Base-by-base conservation (phyloP, 2,329 filamentous ascomycete genomes). In the Fusarium tupiense region DNA sequence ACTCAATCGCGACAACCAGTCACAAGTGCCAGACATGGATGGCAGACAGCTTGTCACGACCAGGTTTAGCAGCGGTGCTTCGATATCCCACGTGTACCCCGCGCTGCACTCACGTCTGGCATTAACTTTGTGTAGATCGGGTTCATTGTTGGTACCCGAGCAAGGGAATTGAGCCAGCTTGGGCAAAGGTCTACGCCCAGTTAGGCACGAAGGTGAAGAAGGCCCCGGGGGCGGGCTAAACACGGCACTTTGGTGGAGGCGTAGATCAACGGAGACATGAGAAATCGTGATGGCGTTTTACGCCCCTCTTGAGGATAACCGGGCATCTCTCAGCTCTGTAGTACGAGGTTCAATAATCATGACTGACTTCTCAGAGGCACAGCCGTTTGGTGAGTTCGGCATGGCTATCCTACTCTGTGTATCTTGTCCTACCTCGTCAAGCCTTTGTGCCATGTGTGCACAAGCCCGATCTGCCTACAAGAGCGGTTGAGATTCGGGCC, bases 11-110 rank as follows among this genome's bases (percentile, higher is more conserved):
- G 44, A 54, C 37, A 47, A 41, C 61, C 61, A 73, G 71, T 74
- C 53, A 57, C 58, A 60, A 31, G 33, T 52, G 33, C 24, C 17
- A 52, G 56, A 49, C 62, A 71, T 56, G 60, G 62, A 74, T 71
- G 60, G 46, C 49, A 33, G 53, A 67, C 35, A 71, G 47, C 59
- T 43, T 62, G 56, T 50, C 60, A 61, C 37, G 44, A 57, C 63
- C 59, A 56, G 59, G 71, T 61, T 59, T 41, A 61, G 29, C 46
- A 37, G 35, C 43, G 47, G 46, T 64, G 71, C 61, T 70, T 71
- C 49, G 52, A 61, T 56, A 68, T 74, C 66, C 71, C 72, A 72
- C 68, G 72, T 74, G 71, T 64, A 74, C 71, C 72, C 72, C 71
- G 72, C 72, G 71, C 72, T 74, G 69, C 68, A 74, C 33, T 72